A percentile compares a stretch with the other conserved stretches of the same genome.
Evolutionary conservation across 2,329 filamentous ascomycete genomes (phyloP).

Genomic region (Phoma sp.): DNA sequence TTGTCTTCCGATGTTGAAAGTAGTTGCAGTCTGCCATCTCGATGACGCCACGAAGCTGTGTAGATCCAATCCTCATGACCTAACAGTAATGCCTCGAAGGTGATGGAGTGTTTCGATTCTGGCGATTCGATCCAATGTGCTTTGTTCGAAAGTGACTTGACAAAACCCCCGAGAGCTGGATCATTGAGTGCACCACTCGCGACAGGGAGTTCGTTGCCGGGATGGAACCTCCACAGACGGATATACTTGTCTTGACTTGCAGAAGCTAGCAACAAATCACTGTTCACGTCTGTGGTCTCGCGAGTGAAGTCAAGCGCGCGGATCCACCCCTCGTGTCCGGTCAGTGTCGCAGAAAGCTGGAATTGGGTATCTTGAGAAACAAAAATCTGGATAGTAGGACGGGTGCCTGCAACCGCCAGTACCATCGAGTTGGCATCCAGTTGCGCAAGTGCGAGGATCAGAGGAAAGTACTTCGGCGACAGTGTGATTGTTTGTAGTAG

Average conservation of each 20-base stretch:
- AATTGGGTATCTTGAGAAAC: conserved; percentile 67
- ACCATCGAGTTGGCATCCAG: conserved; percentile 66
- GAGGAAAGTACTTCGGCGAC: conserved; percentile 79
- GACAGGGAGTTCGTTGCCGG: conserved; percentile 69
- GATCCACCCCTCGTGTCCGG: conserved; percentile 95
- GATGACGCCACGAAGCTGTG: conserved; percentile 75
- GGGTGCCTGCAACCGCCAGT: conserved; percentile 86
- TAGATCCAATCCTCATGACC: conserved; percentile 99
- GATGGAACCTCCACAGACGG: conserved; percentile 85
- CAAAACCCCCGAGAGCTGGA: conserved; percentile 64
- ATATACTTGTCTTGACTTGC: conserved; percentile 98
- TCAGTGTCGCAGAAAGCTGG: conserved; percentile 74
- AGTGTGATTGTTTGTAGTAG: conserved; percentile 67
- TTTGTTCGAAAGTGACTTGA: conserved; percentile 86
- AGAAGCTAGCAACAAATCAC: conserved; percentile 83
- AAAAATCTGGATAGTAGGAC: conserved; percentile 80
- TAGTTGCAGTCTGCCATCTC: conserved; percentile 67
- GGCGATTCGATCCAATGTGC: conserved; percentile 73
- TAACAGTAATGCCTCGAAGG: conserved; percentile 90
- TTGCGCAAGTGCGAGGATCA: conserved; percentile 72
- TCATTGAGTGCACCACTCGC: conserved; percentile 63
- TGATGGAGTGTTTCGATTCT: conserved; percentile 74
- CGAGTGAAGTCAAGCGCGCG: conserved; percentile 79
- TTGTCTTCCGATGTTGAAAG: conserved; percentile 95
- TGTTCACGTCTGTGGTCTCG: conserved; percentile 61